Base-by-base conservation (phyloP, 805 yeast genomes). In the Wickerhamiella parazyma region DNA sequence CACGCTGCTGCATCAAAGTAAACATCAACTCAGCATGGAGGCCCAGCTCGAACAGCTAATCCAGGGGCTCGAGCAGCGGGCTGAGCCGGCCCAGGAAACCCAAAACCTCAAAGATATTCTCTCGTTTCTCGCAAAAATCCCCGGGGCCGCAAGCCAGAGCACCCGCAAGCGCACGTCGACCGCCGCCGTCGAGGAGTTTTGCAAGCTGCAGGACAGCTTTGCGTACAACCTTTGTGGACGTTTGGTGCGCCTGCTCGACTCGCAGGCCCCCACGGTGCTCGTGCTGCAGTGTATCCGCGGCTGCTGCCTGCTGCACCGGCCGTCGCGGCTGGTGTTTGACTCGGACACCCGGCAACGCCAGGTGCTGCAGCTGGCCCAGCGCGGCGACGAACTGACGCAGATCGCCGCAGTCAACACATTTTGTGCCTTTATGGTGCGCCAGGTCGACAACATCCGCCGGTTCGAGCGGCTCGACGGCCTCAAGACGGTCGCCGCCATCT, bases 381-480 rank as follows among this genome's bases (percentile, higher is more conserved):
- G 35, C 44, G 21, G 36, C 28, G 34, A 24, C 3, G 47, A 49
- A 12, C 45, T 19, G 2, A 55, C 70, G 7, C 63, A 68, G 41
- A 59, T 58, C 4, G 62, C 64, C 1, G 60, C 69, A 9, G 67
- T 80, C 11, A 71, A 78, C 20, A 66, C 78, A 0, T 54, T 79
- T 20, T 76, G 77, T 8, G 75, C 78, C 37, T 65, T 72, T 4
- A 54, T 80, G 47, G 74, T 79, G 17, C 68, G 76, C 38, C 70
- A 73, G 46, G 72, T 75, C 31, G 61, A 59, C n/a, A 75, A 71
- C 49, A 66, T 78, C 47, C 62, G 89, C 33, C 58, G 61, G 3
- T 79, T 80, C 56, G 89, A 80, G 55, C 53, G 55, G 6, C 57
- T 72, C 44, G 61, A 64, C 5, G 89, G 87, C 0, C 71, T 79